These are phyloP conservation scores for Auxenochlorella pyrenoidosa DNA, from an alignment of 139 green algal species.

Conservation along the genomic window DNA sequence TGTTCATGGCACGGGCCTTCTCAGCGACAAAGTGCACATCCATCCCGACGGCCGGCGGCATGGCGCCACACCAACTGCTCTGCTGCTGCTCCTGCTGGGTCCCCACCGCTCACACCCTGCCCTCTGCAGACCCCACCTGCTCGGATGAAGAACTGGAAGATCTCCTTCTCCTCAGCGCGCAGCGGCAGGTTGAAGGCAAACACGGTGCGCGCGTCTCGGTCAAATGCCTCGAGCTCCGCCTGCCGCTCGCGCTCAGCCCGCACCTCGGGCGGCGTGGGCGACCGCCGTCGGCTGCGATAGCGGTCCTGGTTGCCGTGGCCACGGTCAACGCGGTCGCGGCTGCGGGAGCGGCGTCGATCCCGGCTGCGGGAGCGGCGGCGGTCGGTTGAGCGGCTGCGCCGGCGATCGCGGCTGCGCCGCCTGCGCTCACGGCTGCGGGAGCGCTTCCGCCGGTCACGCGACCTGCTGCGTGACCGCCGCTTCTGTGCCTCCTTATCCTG, in stretches of 20 bases:
- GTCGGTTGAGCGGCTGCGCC: not conserved
- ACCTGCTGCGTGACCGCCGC: not conserved
- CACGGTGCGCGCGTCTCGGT: conserved; percentile 88
- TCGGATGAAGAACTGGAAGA: conserved; percentile 88
- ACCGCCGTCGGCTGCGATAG: conserved; percentile 8
- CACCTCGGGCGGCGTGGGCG: conserved; percentile 58
- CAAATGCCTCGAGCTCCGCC: conserved; percentile 73
- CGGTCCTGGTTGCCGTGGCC: not conserved
- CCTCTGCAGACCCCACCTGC: conserved; percentile 5
- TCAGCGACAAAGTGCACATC: not conserved
- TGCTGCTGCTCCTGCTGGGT: too few relatives aligned
- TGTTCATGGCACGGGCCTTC: not conserved
- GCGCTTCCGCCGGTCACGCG: not conserved
- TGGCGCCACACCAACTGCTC: too few relatives aligned
- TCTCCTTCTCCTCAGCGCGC: conserved; percentile 84
- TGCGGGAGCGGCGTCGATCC: not conserved
- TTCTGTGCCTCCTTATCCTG: not conserved
- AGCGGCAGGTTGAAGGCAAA: conserved; percentile 91
- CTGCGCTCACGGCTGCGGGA: conserved; percentile 22
- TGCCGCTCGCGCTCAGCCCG: conserved; percentile 68
- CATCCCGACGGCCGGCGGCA: not conserved
- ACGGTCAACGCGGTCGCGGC: not conserved
- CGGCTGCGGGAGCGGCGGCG: not conserved
- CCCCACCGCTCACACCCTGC: too few relatives aligned
- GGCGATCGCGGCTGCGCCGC: not conserved